A percentile compares a stretch with the other conserved stretches of the same genome.
phyloP scores from a whole-genome alignment of 306 rosid species.

The Aeschynomene evenia region DNA sequence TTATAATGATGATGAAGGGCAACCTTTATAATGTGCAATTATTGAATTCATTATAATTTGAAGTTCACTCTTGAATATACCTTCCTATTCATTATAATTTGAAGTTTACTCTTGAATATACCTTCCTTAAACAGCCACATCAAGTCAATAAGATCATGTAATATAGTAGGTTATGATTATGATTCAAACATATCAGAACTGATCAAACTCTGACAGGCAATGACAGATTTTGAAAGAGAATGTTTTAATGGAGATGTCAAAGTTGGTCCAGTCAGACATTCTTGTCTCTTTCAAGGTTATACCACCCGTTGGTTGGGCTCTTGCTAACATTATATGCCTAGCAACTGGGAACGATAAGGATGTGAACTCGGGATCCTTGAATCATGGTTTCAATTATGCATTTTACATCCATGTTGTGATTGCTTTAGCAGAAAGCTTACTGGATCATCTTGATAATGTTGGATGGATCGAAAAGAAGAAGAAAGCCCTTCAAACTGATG shows the following conservation, averaged over 20 bases:
- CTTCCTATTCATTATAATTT: constrained; percentile 17
- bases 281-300: constrained; percentile 47
- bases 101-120: constrained; percentile 4
- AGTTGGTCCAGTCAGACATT: constrained; percentile 46
- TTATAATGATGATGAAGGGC: background rate
- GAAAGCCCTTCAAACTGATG: constrained; percentile 41
- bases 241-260: constrained; percentile 59
- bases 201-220: constrained; percentile 89
- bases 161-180: constrained; percentile 18
- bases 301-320: constrained; percentile 96
- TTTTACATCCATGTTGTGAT: constrained; percentile 62
- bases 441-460: constrained; percentile 57
- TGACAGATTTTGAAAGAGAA: constrained; percentile 89
- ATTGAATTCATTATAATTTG: constrained; percentile 15
- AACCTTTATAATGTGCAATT: constrained; percentile 9
- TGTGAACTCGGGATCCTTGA: constrained; percentile 55
- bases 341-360: constrained; percentile 56
- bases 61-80: background rate
- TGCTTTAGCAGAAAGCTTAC: constrained; percentile 61
- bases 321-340: constrained; percentile 71
- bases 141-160: constrained; percentile 23
- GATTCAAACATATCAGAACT: constrained; percentile 68
- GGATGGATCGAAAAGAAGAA: constrained; percentile 50
- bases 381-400: constrained; percentile 62
- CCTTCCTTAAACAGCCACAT: background rate